Evolutionary conservation across 208 protist species (phyloP), one percentile per base, ranked within the genome.

Genomic region (Crithidia bombi): DNA sequence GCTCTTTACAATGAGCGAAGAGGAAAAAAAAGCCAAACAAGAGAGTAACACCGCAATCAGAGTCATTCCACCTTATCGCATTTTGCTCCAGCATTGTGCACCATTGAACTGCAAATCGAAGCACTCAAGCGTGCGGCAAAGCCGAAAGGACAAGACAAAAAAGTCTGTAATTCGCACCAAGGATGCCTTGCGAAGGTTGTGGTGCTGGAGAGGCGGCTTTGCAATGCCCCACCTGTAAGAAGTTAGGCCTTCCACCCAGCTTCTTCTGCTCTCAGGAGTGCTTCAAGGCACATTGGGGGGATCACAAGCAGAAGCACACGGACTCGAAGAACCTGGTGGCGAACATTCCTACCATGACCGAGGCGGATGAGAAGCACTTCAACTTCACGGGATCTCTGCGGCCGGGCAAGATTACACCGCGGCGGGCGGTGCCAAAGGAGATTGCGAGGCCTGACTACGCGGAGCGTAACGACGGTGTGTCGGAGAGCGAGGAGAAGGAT

Each of bases 201-300:
- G 92, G 90, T 35, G 62, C 82, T 46, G 73, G 73, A 21, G 79
- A 83, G 51, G 87, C 90, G 14, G 69, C 69, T 5, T 74, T 97
- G 85, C 93, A 97, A 81, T 97, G 93, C 76, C 93, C 93, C 2
- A 93, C 85, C 33, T 97, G 93, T 78, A 95, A 94, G 75, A 95
- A 96, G 75, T 74, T 97, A 12, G 75, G 71, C n/a, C 79, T 97
- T 30, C 90, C 93, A 2, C 90, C 93, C 12, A 93, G 85, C 74
- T 95, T 91, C 76, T 97, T 96, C 79, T 95, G 90, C 80, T 74
- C 79, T 0, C 93, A 97, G 78, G 76, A 78, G 4, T 97, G 93
- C 69, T 97, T 97, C 73, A 93, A 92, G 76, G 78, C 78, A n/a
- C 83, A 92, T 69, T 97, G 93, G 91, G 64, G 21, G 0, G 75